A percentile compares a stretch with the other conserved stretches of the same genome.
Conservation (phyloP, 352 stramenopile species). For the Globisporangium heterothallicum region DNA sequence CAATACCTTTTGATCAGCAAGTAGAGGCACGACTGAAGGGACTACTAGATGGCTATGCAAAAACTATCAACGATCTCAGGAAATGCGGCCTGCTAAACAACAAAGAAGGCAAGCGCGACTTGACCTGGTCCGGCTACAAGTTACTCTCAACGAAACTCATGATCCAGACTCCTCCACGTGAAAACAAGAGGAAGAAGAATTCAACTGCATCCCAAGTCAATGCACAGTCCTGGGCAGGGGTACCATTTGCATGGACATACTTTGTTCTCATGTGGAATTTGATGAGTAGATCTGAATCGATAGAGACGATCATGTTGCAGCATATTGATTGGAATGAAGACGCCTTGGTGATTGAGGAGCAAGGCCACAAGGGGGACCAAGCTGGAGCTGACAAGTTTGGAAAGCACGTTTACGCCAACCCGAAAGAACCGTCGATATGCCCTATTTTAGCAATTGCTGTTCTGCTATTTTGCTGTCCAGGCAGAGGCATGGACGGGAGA, state of each 20-base stretch:
- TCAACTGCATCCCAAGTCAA: neutral
- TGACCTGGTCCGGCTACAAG: neutral
- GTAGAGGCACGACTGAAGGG: neutral
- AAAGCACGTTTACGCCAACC: neutral
- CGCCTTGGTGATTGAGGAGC: neutral
- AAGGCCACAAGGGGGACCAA: neutral
- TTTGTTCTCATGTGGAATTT: neutral
- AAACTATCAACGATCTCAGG: neutral
- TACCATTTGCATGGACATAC: neutral
- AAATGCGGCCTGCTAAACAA: neutral
- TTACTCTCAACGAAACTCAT: neutral
- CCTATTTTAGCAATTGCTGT: neutral
- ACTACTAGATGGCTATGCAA: neutral
- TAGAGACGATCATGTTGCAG: neutral
- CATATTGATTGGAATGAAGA: neutral
- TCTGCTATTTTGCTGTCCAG: neutral
- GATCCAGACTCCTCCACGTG: neutral
- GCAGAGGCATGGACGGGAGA: neutral
- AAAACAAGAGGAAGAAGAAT: neutral
- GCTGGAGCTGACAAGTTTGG: neutral
- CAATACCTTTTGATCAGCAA: slow-evolving; percentile 5
- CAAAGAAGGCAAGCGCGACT: neutral
- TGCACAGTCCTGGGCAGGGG: too few species aligned
- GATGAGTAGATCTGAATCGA: neutral
- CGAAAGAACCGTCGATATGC: neutral